Conservation (phyloP, 495 filamentous ascomycete genomes). For the Hypomontagnella submonticulosa region DNA sequence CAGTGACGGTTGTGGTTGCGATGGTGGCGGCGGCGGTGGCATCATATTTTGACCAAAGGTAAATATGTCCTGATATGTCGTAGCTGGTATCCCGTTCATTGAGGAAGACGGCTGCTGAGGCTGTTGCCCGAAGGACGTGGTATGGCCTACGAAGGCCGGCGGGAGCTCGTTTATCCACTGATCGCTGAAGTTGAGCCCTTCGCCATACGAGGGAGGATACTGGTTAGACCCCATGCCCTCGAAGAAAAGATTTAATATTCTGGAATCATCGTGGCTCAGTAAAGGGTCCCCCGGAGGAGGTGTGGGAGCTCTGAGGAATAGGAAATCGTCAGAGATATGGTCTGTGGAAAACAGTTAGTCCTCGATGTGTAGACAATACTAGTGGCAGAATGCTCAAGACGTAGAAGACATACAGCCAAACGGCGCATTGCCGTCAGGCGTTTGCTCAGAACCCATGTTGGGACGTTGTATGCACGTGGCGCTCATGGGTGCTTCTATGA, state of each 20-base stretch:
- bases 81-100: slow-evolving; percentile 29
- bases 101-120: slow-evolving; percentile 38
- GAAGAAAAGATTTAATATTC: slow-evolving; percentile 71
- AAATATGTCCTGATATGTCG: slow-evolving; percentile 35
- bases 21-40: slow-evolving; percentile 47
- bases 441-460: slow-evolving; percentile 59
- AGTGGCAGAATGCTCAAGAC: background rate
- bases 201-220: slow-evolving; percentile 63
- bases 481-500: slow-evolving; percentile 56
- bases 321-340: slow-evolving; percentile 58
- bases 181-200: slow-evolving; percentile 59
- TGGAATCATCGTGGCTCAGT: slow-evolving; percentile 69
- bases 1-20: slow-evolving; percentile 41
- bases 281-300: slow-evolving; percentile 69
- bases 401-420: slow-evolving; percentile 68
- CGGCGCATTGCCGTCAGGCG: slow-evolving; percentile 56
- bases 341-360: slow-evolving; percentile 54
- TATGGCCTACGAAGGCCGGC: slow-evolving; percentile 69
- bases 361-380: slow-evolving; percentile 1
- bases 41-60: slow-evolving; percentile 44
- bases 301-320: slow-evolving; percentile 66
- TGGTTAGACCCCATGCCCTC: slow-evolving; percentile 66
- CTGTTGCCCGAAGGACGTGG: slow-evolving; percentile 69
- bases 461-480: slow-evolving; percentile 55
- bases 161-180: slow-evolving; percentile 68